Evolutionary conservation across 768 basidiomycete species (phyloP), one percentile per base, ranked within the genome.

Genomic region (Amanita pseudoporphyria): DNA sequence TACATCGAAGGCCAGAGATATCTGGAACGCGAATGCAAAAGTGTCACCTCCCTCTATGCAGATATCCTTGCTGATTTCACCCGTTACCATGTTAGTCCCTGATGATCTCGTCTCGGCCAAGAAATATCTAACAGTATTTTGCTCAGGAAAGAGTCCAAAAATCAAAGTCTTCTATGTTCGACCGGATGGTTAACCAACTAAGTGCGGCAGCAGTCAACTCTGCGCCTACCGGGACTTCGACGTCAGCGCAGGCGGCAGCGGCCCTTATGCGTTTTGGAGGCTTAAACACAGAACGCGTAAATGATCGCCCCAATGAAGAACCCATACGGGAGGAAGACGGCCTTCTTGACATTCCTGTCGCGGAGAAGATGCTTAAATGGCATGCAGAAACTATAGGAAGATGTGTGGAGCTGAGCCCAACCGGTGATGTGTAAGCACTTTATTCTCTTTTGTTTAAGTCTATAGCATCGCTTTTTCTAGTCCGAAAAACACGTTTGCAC

Each of bases 351-450:
- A 67, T 96, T 2, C 79, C 82, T 35, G 69, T 81, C 9, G 88
- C 92, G 1, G 92, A 95, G 69, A 84, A 76, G 57, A 93, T 98
- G 82, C 69, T 98, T 13, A 89, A 82, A 63, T 97, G 95, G 93
- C 96, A 99, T 64, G 95, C 96, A 2, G 96, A 99, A 62, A 90
- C 93, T 4, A 83, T 96, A 24, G 95, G 96, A 3, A 71, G 96
- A 57, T 94, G 91, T 55, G 88, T 94, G 9, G 96, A 98, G 65
- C 70, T 99, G 41, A 93, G 83, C 59, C 66, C 82, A 9, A 60
- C 77, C 6, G 82, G 78, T 37, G 96, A 99, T 59, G 81, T 94
- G 92, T 96, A 60, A 67, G 89, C 72, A 9, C 10, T 14, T 9
- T 16, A 1, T 22, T 6, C 36, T 52, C 24, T 19, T 9, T 26